These are phyloP conservation scores for Salix koriyanagi DNA, from an alignment of 345 rosid species.

Conservation along the genomic window DNA sequence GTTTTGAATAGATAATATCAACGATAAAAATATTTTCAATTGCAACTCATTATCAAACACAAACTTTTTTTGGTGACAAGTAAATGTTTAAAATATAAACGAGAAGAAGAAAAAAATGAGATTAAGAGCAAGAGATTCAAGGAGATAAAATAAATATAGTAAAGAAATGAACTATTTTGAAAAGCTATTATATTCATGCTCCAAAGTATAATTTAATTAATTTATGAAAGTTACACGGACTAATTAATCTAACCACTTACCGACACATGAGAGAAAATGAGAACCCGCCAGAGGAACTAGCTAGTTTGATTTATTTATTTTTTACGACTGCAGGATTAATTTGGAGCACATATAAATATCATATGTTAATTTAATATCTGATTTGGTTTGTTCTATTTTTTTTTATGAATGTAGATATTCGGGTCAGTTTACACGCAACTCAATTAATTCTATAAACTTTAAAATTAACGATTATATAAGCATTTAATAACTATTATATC, in stretches of 20 bases:
- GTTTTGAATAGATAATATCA: no score
- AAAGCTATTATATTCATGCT: background rate
- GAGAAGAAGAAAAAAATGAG: background rate
- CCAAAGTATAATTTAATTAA: background rate
- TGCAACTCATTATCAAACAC: no score
- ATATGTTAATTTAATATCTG: no score
- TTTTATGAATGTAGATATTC: no score
- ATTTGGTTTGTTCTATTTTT: no score
- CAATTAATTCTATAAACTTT: no score
- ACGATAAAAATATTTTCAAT: no score
- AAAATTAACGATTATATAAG: no score
- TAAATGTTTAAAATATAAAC: background rate
- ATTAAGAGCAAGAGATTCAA: background rate
- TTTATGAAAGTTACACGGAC: background rate
- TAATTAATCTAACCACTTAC: background rate
- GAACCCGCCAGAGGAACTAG: background rate
- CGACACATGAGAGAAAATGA: no score
- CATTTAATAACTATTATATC: no score
- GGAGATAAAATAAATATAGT: background rate
- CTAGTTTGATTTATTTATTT: background rate
- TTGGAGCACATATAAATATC: no score
- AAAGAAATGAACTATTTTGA: background rate
- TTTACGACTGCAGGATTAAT: background rate
- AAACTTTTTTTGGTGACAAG: no score
- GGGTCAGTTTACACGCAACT: accelerated